Evolutionary conservation across 371 early-diverging fungal genomes (phyloP).

Genomic region (Mucor ambiguus): DNA sequence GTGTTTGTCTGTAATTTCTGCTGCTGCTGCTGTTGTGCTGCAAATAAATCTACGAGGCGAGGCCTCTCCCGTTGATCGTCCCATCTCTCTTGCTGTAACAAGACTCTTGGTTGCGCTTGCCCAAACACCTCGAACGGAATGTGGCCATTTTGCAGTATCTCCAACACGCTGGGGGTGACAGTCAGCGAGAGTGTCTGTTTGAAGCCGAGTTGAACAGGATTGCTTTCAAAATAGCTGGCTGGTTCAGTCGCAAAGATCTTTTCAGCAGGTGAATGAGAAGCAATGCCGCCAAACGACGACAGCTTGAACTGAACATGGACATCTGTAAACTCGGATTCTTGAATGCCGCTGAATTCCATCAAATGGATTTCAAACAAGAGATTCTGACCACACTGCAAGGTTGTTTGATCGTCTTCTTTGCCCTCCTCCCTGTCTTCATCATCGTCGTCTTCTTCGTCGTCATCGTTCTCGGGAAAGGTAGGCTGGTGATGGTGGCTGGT

Average conservation of each 20-base stretch:
- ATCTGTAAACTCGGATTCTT: constrained; percentile 70
- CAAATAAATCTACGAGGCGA: constrained; percentile 16
- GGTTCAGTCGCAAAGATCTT: constrained; percentile 73
- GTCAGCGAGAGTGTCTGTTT: constrained; percentile 62
- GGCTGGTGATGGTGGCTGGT: constrained; percentile 5
- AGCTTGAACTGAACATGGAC: constrained; percentile 83
- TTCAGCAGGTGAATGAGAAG: constrained; percentile 49
- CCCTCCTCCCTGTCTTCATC: constrained; percentile 12
- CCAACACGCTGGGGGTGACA: constrained; percentile 48
- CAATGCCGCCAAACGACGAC: constrained; percentile 61
- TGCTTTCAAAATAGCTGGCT: constrained; percentile 55
- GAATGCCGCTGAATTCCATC: constrained; percentile 67
- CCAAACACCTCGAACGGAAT: constrained; percentile 73
- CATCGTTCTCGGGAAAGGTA: constrained; percentile 13
- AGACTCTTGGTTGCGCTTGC: constrained; percentile 47
- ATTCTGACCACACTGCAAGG: constrained; percentile 50
- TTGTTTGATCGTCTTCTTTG: constrained; percentile 12
- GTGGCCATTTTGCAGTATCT: constrained; percentile 42
- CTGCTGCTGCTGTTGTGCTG: constrained; percentile 19
- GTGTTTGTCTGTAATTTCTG: constrained; percentile 14
- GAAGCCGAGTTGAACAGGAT: constrained; percentile 60
- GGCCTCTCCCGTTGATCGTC: constrained; percentile 57
- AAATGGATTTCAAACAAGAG: constrained; percentile 76
- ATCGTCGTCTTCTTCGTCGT: constrained; percentile 8
- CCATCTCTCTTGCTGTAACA: constrained; percentile 65